Conservation (phyloP, 2,329 filamentous ascomycete genomes). For the Beauveria asiatica region DNA sequence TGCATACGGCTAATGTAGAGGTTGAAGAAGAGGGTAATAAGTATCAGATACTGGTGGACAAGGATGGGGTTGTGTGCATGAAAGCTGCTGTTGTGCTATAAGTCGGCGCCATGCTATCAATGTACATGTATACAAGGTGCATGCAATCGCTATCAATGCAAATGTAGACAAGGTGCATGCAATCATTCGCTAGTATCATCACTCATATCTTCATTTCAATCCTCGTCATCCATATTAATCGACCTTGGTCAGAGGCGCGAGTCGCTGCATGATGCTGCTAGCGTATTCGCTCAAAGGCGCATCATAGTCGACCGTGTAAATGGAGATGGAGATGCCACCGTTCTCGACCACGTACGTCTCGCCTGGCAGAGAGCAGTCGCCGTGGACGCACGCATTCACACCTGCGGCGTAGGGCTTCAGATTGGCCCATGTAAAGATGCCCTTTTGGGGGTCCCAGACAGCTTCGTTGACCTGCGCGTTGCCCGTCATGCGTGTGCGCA, state of each 20-base stretch:
- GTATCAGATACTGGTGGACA: constrained; percentile 6
- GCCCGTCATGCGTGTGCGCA: constrained; percentile 40
- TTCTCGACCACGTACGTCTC: constrained; percentile 39
- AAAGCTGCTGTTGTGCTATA: constrained; percentile 7
- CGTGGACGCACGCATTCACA: constrained; percentile 42
- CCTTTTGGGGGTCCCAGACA: constrained; percentile 33
- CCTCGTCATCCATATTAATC: neutral
- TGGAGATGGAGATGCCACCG: constrained; percentile 32
- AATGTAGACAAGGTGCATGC: neutral
- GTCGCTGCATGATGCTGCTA: constrained; percentile 18
- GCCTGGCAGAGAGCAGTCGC: constrained; percentile 40
- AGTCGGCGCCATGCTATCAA: neutral
- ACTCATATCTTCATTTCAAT: neutral
- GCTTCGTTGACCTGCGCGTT: constrained; percentile 38
- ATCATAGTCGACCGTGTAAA: constrained; percentile 44
- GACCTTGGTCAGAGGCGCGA: constrained; percentile 15
- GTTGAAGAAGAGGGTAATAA: neutral
- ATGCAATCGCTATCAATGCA: neutral
- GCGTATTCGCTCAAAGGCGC: constrained; percentile 28
- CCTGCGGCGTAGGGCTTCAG: constrained; percentile 29
- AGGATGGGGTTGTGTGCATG: constrained; percentile 9
- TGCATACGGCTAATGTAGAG: neutral
- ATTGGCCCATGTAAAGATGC: constrained; percentile 34
- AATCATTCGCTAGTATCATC: neutral
- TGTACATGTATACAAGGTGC: neutral